phyloP scores from a whole-genome alignment of 768 basidiomycete species.

The Kwoniella shandongensis region DNA sequence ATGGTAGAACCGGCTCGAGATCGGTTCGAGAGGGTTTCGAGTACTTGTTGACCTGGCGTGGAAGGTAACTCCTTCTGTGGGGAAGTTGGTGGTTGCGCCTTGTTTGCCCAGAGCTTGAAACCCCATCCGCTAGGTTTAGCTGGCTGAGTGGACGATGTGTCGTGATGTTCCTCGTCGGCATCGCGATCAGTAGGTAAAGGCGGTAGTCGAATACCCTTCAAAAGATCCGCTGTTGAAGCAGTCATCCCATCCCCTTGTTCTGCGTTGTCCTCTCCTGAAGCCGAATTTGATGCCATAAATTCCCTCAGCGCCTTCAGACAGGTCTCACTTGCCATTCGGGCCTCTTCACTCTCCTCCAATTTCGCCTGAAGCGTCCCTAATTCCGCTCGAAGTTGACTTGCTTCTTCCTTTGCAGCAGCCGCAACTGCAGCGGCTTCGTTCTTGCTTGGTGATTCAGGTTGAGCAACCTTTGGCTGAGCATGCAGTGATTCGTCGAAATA shows the following conservation, averaged over 20 bases:
- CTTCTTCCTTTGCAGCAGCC: conserved; percentile 14
- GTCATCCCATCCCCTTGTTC: conserved; percentile 9
- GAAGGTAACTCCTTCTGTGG: conserved; percentile 4
- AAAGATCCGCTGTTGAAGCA: conserved; percentile 19
- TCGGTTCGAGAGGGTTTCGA: conserved; percentile 27
- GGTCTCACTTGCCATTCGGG: conserved; percentile 78
- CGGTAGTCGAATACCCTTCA: conserved; percentile 49
- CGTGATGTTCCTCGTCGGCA: conserved; percentile 21
- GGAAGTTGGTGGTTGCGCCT: conserved; percentile 1
- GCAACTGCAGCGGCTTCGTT: conserved; percentile 11
- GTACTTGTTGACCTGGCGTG: conserved; percentile 17
- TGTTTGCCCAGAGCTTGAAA: conserved; percentile 30
- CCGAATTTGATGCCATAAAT: conserved; percentile 54
- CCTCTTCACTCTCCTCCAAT: conserved; percentile 75
- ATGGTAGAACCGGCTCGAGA: conserved; percentile 26
- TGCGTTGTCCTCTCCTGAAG: conserved; percentile 5
- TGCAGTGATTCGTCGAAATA: conserved; percentile 13
- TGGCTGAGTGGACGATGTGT: conserved; percentile 19
- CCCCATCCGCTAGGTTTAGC: conserved; percentile 33
- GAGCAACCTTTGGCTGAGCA: conserved; percentile 3
- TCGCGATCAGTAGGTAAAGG: conserved; percentile 55
- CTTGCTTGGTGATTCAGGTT: conserved; percentile 7
- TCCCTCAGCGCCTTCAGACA: conserved; percentile 78
- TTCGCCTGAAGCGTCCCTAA: conserved; percentile 64
- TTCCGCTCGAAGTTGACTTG: conserved; percentile 60